Conservation (phyloP, 352 stramenopile genomes). For the Globisporangium viniferum region DNA sequence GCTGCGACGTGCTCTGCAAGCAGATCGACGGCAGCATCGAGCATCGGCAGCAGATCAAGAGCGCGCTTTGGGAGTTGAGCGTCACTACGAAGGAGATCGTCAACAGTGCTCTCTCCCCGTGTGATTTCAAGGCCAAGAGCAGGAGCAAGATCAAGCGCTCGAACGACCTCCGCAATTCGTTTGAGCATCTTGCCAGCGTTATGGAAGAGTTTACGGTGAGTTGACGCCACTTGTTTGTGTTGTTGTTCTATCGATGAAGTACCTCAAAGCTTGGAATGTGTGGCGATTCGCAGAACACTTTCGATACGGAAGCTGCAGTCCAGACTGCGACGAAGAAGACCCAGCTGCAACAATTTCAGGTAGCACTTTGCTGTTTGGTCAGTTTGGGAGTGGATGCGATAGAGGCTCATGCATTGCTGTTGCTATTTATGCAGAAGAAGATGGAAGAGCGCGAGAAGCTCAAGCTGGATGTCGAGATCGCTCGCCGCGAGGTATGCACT, state of each 20-base stretch:
- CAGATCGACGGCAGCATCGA: constrained; percentile 29
- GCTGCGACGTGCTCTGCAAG: constrained; percentile 22
- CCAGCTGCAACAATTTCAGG: constrained; percentile 33
- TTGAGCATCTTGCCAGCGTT: constrained; percentile 6
- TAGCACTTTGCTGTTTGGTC: constrained; percentile 4
- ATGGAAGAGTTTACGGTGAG: constrained; percentile 14
- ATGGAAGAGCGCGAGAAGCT: constrained; percentile 31
- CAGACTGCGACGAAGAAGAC: constrained; percentile 33
- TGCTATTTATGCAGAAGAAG: constrained; percentile 18
- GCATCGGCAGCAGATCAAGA: constrained; percentile 24
- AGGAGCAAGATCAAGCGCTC: neutral
- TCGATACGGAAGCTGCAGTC: constrained; percentile 24
- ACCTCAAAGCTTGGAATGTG: no score
- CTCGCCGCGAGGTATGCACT: constrained; percentile 26
- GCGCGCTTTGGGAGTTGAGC: constrained; percentile 22
- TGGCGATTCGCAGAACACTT: neutral
- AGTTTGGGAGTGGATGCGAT: neutral
- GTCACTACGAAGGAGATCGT: constrained; percentile 12
- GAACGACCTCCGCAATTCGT: constrained; percentile 1
- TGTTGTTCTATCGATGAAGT: no score
- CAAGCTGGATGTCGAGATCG: constrained; percentile 24
- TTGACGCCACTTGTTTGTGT: neutral
- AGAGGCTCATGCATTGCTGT: neutral
- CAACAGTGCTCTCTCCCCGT: neutral
- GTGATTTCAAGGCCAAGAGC: neutral